These are phyloP conservation scores for Casuarina cunninghamiana DNA, from an alignment of 306 rosid species.

Conservation along the genomic window DNA sequence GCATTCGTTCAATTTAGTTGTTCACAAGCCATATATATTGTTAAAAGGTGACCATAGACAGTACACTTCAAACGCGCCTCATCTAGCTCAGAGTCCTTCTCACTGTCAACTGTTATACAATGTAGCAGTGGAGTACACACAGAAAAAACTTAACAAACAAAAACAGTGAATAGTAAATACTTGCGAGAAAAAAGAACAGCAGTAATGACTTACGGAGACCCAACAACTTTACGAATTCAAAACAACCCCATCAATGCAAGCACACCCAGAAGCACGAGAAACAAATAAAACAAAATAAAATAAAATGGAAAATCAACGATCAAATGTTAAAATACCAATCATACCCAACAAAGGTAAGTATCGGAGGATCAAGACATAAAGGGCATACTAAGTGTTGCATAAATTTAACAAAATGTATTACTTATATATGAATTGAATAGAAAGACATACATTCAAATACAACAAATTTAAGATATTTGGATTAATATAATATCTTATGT, in stretches of 20 bases:
- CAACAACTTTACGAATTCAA: constrained; percentile 5
- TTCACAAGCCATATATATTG: no score
- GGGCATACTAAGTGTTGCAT: no score
- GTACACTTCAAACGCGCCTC: no score
- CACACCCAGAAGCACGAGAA: background rate
- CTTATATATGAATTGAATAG: no score
- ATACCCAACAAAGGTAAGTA: constrained; percentile 72
- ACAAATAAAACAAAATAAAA: background rate
- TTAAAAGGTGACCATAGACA: no score
- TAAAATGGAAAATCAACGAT: constrained; percentile 7
- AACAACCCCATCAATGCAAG: constrained; percentile 28
- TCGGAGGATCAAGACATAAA: constrained; percentile 47
- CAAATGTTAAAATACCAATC: constrained; percentile 29
- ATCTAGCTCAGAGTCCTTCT: no score
- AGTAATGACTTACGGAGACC: background rate
- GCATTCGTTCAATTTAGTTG: no score
- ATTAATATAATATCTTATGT: no score
- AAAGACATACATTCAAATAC: no score
- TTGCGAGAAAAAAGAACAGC: constrained; percentile 10
- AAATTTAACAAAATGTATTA: no score
- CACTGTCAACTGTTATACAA: no score
- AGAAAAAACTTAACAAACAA: background rate
- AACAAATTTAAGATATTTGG: no score
- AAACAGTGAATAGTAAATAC: constrained; percentile 21
- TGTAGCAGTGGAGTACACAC: background rate